Base-by-base conservation (phyloP, 23 red algal genomes). In the Cyanidiococcus yangmingshanensis region DNA sequence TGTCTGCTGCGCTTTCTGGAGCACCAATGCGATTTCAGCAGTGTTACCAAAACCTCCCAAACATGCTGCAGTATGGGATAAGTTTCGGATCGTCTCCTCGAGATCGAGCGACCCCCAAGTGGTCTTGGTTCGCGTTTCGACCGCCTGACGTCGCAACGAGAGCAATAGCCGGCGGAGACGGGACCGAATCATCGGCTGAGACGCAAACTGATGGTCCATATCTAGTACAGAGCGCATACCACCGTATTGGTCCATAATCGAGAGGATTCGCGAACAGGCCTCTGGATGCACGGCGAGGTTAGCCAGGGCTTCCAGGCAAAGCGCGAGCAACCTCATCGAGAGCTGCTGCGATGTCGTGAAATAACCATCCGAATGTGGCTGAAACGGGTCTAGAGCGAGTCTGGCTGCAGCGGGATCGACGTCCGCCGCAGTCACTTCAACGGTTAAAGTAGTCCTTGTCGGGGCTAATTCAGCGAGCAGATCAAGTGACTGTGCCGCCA, bases 401-500 rank as follows among this genome's bases (percentile, higher is more conserved):
- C n/a, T n/a, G 12, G 45, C 21, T 54, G 45, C 45, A 21, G 45
- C 45, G 7, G 45, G 45, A 21, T 7, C 21, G 45, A 7, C 12
- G 12, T 54, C 45, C 7, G 45, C 45, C 7, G 12, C 45, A 21
- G 27, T 30, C 12, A 29, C n/a, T 71, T 12, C 16, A 27, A 25
- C n/a, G 7, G 32, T 30, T 2, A 29, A 2, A 17, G 63, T 30
- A 16, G 50, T 57, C 50, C 16, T 16, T 29, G 7, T 12, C 27
- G 15, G n/a, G 27, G 21, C 12, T 7, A 3, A 7, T 35, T 71
- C 12, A 2, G 63, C 63, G 12, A 71, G 32, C 63, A 71, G 63
- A 29, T 71, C 63, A 12, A 71, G 63, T 35, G 63, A 71, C 63
- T 32, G 63, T 2, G 63, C 63, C 7, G 63, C 63, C 27, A 71